phyloP scores from a whole-genome alignment of 306 rosid species.

The Vigna radiata region DNA sequence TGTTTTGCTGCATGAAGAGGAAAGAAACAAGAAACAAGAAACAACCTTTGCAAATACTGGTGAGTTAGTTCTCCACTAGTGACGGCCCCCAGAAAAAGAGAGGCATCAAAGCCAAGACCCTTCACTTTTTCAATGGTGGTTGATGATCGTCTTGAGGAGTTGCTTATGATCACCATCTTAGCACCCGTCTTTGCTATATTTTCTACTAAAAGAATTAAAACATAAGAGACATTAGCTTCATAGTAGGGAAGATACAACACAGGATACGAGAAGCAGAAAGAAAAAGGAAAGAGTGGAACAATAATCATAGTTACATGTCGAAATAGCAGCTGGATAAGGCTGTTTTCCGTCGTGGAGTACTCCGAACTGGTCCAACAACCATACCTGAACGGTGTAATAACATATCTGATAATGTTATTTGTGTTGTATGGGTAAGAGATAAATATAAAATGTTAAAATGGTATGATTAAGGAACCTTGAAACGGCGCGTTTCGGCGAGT shows the following conservation, averaged over 20 bases:
- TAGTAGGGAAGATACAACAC: neutral
- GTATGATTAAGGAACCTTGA: constrained; percentile 54
- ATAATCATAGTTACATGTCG: constrained; percentile 61
- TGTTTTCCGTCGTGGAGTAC: constrained; percentile 95
- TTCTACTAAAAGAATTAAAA: constrained; percentile 60
- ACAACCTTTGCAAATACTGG: constrained; percentile 74
- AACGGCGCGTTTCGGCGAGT: constrained; percentile 71
- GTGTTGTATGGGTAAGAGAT: neutral
- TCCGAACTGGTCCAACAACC: constrained; percentile 96
- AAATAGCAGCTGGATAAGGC: constrained; percentile 85
- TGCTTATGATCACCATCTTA: constrained; percentile 93
- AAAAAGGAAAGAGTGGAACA: neutral
- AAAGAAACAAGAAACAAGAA: neutral
- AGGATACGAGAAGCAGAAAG: neutral
- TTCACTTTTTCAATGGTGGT: constrained; percentile 75
- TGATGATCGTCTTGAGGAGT: constrained; percentile 93
- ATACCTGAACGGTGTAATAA: constrained; percentile 60
- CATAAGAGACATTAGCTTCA: neutral
- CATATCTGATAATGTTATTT: neutral
- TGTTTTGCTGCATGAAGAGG: neutral
- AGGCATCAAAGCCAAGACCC: constrained; percentile 89
- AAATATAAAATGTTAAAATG: no score
- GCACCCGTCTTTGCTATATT: constrained; percentile 76
- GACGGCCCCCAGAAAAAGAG: constrained; percentile 81
- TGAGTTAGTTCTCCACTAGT: constrained; percentile 96